Percentiles rank a stretch among this genome's conserved stretches.
Conservation (phyloP, 768 basidiomycete species). For the Xerocomellus amylosporus region DNA sequence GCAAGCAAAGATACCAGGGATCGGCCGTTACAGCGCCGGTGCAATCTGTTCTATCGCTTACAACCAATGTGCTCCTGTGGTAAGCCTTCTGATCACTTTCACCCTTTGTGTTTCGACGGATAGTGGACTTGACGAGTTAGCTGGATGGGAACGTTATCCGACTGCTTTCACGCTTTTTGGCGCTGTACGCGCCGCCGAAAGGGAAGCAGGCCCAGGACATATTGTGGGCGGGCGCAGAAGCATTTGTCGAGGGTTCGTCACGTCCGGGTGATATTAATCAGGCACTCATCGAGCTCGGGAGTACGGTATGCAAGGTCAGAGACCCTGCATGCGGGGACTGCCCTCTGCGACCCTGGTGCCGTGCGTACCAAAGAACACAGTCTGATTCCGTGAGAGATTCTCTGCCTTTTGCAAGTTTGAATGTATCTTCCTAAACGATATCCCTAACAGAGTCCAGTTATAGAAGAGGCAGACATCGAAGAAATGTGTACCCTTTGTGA, state of each 20-base stretch:
- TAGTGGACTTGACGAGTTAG: slow-evolving; percentile 36
- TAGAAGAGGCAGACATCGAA: slow-evolving; percentile 60
- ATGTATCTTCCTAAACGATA: not conserved
- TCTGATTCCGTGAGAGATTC: slow-evolving; percentile 9
- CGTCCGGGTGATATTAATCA: slow-evolving; percentile 85
- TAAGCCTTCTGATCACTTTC: slow-evolving; percentile 39
- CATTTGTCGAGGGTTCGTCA: slow-evolving; percentile 55
- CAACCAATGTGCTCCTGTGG: slow-evolving; percentile 78
- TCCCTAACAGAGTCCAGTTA: not conserved
- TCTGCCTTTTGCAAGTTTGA: not conserved
- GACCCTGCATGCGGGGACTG: slow-evolving; percentile 74
- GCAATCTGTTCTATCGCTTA: slow-evolving; percentile 87
- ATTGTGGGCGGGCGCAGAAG: slow-evolving; percentile 77
- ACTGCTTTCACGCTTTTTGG: slow-evolving; percentile 78
- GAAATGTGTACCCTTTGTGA: slow-evolving; percentile 71
- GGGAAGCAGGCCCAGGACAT: slow-evolving; percentile 72
- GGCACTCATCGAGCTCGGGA: slow-evolving; percentile 92
- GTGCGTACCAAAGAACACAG: slow-evolving; percentile 46
- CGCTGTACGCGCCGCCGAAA: slow-evolving; percentile 79
- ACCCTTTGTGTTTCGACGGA: not conserved
- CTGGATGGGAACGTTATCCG: slow-evolving; percentile 90
- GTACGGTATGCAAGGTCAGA: slow-evolving; percentile 86
- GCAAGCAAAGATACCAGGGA: slow-evolving; percentile 81
- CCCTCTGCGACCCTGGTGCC: slow-evolving; percentile 67
- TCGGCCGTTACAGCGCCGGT: slow-evolving; percentile 87